Base-by-base conservation (phyloP, 257 asterid species). In the Marsdenia floribunda region DNA sequence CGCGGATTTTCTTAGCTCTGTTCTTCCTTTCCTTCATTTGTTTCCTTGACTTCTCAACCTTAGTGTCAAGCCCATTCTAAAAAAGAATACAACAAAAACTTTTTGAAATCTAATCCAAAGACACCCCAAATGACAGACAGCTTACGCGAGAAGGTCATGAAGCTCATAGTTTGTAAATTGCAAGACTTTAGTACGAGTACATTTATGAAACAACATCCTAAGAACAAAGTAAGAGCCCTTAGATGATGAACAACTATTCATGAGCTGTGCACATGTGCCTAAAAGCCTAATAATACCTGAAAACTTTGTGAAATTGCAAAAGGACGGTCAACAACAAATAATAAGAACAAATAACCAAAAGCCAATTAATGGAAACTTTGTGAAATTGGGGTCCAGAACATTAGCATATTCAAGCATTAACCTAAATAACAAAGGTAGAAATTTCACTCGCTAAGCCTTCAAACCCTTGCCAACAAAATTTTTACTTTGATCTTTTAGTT, bases 1-100 rank as follows among this genome's bases (percentile, higher is more conserved):
- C 98, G 46, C 98, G 96, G 67, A 92, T 79, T 84, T 92, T 92
- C 88, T 88, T 90, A 13, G 97, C 84, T 61, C 98, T 85, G 87
- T 92, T 92, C 85, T 92, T 92, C 68, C 98, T 82, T 76, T 92
- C 98, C 83, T 92, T 92, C 90, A 92, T 78, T 71, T 92, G 98
- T 73, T 92, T 92, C 82, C 98, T 89, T 2, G 98, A 92, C 80
- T 92, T 92, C 85, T 92, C 98, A 53, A 92, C 79, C 96, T 92
- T 89, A 22, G 96, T 89, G 70, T 84, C 97, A 77, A 92, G 88
- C 70, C 97, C 97, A 83, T 92, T 92, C 97, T 92, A 87, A 78
- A 58, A 22, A 40, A 53, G 40, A 16, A 71, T 16, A 19, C 59
- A 24, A 69, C 33, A 35, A 29, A 18, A 70, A 50, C 40, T 35